Evolutionary conservation across 2,329 filamentous ascomycete species (phyloP), one percentile per base, ranked within the genome.

Genomic region (Epichloe uncinata): DNA sequence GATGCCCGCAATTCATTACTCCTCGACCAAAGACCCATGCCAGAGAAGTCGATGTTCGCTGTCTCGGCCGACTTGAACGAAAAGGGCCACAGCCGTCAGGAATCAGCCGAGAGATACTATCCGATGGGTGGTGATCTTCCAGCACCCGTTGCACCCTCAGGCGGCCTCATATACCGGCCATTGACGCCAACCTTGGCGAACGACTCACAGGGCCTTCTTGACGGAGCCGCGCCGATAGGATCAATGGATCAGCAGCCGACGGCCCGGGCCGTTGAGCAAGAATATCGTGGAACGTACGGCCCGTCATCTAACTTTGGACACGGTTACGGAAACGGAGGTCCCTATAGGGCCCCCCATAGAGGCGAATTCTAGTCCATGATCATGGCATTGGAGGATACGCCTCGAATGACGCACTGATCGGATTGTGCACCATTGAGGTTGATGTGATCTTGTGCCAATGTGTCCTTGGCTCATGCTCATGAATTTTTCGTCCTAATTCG

Each of bases 1-100:
- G 87, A 94, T 61, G 85, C 88, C 2, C 85, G 87, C 62, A 91
- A 91, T 72, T 90, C 85, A 12, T 79, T 96, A 18, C 81, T 95
- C 52, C 81, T 88, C 66, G 79, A 84, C 48, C 77, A 68, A 40
- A 50, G 57, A 41, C 60, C 62, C 38, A 56, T 63, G 35, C 57
- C 65, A 18, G 62, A 65, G 40, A 64, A 65, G 33, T 68, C 68
- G 34, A 69, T 69, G 52, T 72, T 73, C 55, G 66, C 73, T 42
- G 60, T 73, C 50, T 63, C 69, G 47, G 69, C 66, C 48, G 62
- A 67, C 6, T 53, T 61, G 30, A 65, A 70, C 47, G 63, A 65
- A 49, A 63, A 63, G 53, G 65, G 66, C 36, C 54, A 49, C 30
- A 50, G 47, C 9, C 63, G 60, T n/a, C 58, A 61, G 9, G 57